Evolutionary conservation across 768 basidiomycete species (phyloP).

Genomic region (Trametopsis cervina): DNA sequence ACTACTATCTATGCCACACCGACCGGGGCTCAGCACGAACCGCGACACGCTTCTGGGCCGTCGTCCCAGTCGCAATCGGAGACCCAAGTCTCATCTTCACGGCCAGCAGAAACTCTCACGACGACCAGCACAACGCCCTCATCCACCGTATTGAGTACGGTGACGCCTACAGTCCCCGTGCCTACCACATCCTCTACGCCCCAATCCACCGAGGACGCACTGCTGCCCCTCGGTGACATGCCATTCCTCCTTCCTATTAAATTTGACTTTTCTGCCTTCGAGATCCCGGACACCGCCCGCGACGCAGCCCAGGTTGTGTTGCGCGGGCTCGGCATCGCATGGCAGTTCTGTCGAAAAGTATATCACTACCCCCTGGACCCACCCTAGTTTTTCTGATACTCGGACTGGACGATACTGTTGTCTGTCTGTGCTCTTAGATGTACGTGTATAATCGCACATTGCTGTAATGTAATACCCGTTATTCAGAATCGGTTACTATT

Average conservation of each 20-base stretch:
- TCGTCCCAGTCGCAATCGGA: background rate
- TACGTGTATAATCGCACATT: too few species aligned
- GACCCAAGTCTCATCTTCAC: background rate
- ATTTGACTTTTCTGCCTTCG: constrained; percentile 19
- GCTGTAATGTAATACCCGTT: too few species aligned
- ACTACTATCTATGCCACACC: constrained; percentile 8
- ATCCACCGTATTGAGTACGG: constrained; percentile 1
- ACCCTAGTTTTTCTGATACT: constrained; percentile 23
- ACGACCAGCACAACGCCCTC: background rate
- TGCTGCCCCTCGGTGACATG: constrained; percentile 22
- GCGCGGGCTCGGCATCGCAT: constrained; percentile 34
- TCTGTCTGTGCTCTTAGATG: background rate
- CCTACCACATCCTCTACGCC: background rate
- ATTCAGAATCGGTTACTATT: too few species aligned
- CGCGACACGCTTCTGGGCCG: constrained; percentile 8
- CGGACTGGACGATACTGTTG: background rate
- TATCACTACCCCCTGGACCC: constrained; percentile 56
- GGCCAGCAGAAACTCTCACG: background rate
- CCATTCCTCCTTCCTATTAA: constrained; percentile 22
- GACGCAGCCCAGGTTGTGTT: constrained; percentile 28
- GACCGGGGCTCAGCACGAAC: constrained; percentile 9
- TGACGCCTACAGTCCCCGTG: background rate
- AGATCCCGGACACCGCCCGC: constrained; percentile 29
- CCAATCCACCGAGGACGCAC: constrained; percentile 5
- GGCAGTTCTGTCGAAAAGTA: constrained; percentile 41